Evolutionary conservation across 2,329 filamentous ascomycete species (phyloP), one percentile per base, ranked within the genome.

Genomic region (Trichoderma koningii): DNA sequence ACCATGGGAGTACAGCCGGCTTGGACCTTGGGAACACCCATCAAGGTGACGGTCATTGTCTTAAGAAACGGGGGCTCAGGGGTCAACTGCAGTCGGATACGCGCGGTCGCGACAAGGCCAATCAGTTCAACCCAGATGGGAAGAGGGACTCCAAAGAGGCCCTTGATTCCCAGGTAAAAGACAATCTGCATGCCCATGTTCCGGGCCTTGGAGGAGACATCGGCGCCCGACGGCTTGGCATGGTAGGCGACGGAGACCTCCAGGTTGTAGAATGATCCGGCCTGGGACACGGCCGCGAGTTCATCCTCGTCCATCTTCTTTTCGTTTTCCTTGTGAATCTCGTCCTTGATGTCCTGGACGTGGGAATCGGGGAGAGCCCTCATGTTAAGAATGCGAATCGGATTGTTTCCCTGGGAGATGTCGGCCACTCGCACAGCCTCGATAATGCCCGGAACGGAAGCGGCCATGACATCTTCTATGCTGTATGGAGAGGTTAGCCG

Each of bases 131-230:
- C 92, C 83, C 85, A 96, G 55, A 96, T 90, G 0, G 92, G 93
- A 21, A 97, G 82, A 0, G 93, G 93, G 0, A 97, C 88, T 30
- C 93, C 93, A 70, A 97, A 95, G 5, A 97, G 82, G 0, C 93
- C 93, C 73, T 91, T 92, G 73, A 96, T 81, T 65, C 95, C 95
- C 1, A 98, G 84, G 69, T 97, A 98, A 76, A 99, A 98, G 9
- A 97, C 87, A 15, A 98, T 79, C 72, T 96, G 90, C 92, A 97
- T 97, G 72, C 96, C 93, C 92, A 97, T 97, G 75, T 97, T 98
- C 70, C 90, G 87, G 6, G 93, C 92, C 76, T 93, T 95, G 52
- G 91, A 89, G 2, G 91, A 89, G 15, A 92, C 84, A 55, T 88
- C 85, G 65, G 82, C 81, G 5, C 86, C 83, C 2, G 86, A 89